phyloP scores from a whole-genome alignment of 495 filamentous ascomycete species.

The Aspergillus steynii region DNA sequence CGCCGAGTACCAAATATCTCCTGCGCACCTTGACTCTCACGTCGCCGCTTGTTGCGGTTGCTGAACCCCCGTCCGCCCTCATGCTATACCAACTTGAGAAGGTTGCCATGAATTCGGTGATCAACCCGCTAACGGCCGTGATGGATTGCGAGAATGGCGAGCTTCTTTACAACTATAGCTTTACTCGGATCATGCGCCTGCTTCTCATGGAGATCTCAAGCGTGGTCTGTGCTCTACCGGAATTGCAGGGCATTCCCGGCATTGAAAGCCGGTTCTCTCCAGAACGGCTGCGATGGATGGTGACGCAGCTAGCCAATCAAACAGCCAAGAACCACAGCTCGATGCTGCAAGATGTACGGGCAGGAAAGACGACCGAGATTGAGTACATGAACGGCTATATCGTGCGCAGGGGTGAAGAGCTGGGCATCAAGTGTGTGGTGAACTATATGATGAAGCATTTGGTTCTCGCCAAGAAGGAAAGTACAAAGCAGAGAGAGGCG shows the following conservation, averaged over 20 bases:
- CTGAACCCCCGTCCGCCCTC: conserved; percentile 43
- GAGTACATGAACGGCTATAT: conserved; percentile 86
- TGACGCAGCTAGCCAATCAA: conserved; percentile 56
- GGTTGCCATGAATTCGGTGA: conserved; percentile 73
- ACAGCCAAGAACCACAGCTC: conserved; percentile 70
- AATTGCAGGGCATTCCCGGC: conserved; percentile 63
- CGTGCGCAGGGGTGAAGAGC: conserved; percentile 65
- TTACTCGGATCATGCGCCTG: conserved; percentile 57
- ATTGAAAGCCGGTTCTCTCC: conserved; percentile 55
- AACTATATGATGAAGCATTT: conserved; percentile 69
- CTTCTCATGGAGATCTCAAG: conserved; percentile 66
- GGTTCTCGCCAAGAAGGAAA: conserved; percentile 40
- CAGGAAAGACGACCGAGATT: conserved; percentile 68
- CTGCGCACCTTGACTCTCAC: conserved; percentile 52
- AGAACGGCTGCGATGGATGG: conserved; percentile 55
- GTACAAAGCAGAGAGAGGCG: conserved; percentile 24
- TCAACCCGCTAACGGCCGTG: conserved; percentile 80
- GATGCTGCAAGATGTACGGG: conserved; percentile 77
- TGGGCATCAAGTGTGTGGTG: conserved; percentile 62
- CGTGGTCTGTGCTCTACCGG: conserved; percentile 64
- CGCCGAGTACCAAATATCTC: conserved; percentile 47
- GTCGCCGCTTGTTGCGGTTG: conserved; percentile 47
- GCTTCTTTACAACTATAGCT: conserved; percentile 60
- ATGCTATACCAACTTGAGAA: conserved; percentile 71
- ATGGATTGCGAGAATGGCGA: conserved; percentile 72